Conservation (phyloP, 768 basidiomycete genomes). For the Lyophyllum decastes region DNA sequence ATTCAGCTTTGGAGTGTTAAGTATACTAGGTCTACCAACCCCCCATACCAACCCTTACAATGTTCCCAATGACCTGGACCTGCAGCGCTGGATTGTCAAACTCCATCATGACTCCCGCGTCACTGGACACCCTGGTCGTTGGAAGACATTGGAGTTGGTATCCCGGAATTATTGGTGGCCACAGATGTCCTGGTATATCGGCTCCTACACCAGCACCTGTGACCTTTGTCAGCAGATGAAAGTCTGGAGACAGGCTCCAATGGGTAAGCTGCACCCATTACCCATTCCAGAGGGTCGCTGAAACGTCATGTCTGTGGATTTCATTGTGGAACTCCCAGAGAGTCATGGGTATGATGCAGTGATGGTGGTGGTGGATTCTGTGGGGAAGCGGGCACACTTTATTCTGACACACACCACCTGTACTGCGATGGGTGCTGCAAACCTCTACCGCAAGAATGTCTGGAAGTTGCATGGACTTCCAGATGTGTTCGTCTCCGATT, state of each 20-base stretch:
- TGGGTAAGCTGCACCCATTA: background rate
- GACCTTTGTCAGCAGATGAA: background rate
- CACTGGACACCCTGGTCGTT: background rate
- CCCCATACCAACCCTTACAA: too few relatives aligned
- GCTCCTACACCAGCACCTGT: slow-evolving; percentile 16
- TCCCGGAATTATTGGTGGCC: slow-evolving; percentile 24
- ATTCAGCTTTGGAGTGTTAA: too few relatives aligned
- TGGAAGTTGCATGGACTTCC: slow-evolving; percentile 3
- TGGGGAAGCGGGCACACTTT: background rate
- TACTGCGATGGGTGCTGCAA: background rate
- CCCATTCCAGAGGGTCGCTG: background rate
- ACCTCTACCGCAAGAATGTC: slow-evolving; percentile 1
- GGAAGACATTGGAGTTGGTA: slow-evolving; percentile 11
- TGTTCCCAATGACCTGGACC: slow-evolving; percentile 1
- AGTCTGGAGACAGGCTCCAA: background rate
- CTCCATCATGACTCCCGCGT: slow-evolving; percentile 23
- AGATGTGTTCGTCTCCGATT: background rate
- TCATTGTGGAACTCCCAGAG: slow-evolving; percentile 2
- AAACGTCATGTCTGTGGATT: background rate
- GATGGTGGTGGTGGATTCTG: slow-evolving; percentile 1
- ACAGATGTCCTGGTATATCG: slow-evolving; percentile 20
- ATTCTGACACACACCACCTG: background rate
- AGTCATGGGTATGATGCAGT: slow-evolving; percentile 1
- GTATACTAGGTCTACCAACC: too few relatives aligned
- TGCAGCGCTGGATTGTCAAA: slow-evolving; percentile 21